Base-by-base conservation (phyloP, 169 alveolate genomes). In the Cryptosporidium baileyi region DNA sequence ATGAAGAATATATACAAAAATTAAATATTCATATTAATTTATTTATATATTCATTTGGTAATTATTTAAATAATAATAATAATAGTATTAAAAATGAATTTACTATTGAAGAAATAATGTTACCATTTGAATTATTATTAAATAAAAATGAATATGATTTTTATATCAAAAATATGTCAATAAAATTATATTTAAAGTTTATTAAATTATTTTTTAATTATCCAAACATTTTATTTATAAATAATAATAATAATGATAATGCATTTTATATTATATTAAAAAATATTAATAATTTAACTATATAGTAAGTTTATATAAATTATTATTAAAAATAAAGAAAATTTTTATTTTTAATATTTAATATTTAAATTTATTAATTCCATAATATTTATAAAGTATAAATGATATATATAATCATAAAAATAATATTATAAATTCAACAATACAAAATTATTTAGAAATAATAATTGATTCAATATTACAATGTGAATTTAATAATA, bases 21-120 rank as follows among this genome's bases (percentile, higher is more conserved):
- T 26, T 62, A 41, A 40, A 17, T 62, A 41, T 62, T 54, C 7
- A 62, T 32, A 40, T 62, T 1, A 62, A 62, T 11, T 22, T 62
- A 22, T 62, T 40, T 34, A 22, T 62, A 0, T 62, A 38, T 62
- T 62, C 80, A 26, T 30, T 62, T 40, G 40, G 49, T 11, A 30
- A 49, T 44, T 62, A 62, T 41, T 17, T 62, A 0, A 49, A 41
- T 17, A 62, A 38, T 6, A 61, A 61, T 26, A 7, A 22, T 5
- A 24, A 32, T 41, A 24, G 17, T 4, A 32, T 38, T 17, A 28
- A 4, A 1, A 49, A 62, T 22, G 2, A 36, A 11, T 59, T 62
- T 22, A 62, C 80, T 17, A 43, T 62, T 40, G 80, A 62, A 62
- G 80, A 62, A 62, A 49, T 41, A 38, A 62, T 41, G n/a, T 44